Evolutionary conservation across 331 rosid species (phyloP).

Genomic region (Pyracantha coccinea): DNA sequence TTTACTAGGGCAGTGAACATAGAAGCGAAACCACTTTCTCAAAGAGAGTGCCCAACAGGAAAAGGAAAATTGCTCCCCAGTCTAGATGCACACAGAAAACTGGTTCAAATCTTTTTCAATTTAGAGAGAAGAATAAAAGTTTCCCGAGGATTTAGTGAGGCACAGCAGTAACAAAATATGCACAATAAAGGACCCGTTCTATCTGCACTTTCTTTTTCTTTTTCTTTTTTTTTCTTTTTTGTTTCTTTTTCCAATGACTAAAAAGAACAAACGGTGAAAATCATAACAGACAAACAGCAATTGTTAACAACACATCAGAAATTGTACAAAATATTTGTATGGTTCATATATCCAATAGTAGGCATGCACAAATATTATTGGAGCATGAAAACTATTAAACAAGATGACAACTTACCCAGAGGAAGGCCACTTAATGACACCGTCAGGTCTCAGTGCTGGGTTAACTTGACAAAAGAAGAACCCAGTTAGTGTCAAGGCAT

Average conservation of each 20-base stretch:
- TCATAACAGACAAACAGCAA: background rate
- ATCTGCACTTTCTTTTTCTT: background rate
- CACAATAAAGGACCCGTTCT: background rate
- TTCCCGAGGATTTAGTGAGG: background rate
- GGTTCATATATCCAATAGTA: background rate
- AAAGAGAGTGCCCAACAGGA: background rate
- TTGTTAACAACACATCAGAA: background rate
- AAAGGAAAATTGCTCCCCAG: background rate
- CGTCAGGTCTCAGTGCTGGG: conserved; percentile 18
- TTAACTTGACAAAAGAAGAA: conserved; percentile 38
- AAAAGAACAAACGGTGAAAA: background rate
- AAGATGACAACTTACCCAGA: conserved; percentile 18
- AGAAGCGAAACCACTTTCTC: background rate
- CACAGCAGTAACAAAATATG: background rate
- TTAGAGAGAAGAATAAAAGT: background rate
- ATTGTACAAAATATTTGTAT: background rate
- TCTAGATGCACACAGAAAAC: background rate
- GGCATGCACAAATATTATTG: background rate
- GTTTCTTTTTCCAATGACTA: background rate
- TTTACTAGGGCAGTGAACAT: background rate
- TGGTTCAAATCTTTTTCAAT: background rate
- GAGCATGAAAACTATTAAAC: background rate
- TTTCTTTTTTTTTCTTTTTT: too few relatives aligned
- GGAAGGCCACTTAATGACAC: conserved; percentile 2
- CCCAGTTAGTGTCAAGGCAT: conserved; percentile 37